These are phyloP conservation scores for Trichoderma gracile DNA, from an alignment of 2,329 filamentous ascomycete species.

Conservation along the genomic window DNA sequence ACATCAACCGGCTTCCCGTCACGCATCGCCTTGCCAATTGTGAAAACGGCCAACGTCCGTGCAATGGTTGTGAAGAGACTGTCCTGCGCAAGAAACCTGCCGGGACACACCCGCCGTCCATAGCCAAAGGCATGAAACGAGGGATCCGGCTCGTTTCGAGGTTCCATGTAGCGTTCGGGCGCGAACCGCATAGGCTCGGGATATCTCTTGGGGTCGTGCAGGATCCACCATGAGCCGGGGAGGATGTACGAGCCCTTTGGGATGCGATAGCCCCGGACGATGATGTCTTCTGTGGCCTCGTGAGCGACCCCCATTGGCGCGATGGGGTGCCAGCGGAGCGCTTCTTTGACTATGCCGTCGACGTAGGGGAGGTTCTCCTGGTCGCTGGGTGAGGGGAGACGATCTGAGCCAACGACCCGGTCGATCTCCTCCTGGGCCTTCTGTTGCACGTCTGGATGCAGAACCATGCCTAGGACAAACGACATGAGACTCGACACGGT, in stretches of 20 bases:
- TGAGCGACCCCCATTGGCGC: background rate
- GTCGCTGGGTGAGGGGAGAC: background rate
- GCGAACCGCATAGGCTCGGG: slow-evolving; percentile 40
- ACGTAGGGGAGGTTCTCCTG: background rate
- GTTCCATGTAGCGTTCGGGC: slow-evolving; percentile 34
- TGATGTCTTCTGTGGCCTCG: background rate
- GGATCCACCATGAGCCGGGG: background rate
- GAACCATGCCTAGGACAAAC: slow-evolving; percentile 2
- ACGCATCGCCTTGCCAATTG: background rate
- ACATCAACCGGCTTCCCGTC: slow-evolving; percentile 8
- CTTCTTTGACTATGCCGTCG: background rate
- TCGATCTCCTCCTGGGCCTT: slow-evolving; percentile 21
- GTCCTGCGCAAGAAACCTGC: background rate
- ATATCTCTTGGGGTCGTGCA: slow-evolving; percentile 37
- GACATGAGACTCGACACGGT: background rate
- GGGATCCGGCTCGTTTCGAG: slow-evolving; percentile 29
- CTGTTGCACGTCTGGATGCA: background rate
- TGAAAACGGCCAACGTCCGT: background rate
- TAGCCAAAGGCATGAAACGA: background rate
- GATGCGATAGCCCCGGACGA: background rate
- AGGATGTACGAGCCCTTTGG: slow-evolving; percentile 1
- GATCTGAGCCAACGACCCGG: background rate
- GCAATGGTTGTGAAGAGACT: slow-evolving; percentile 5
- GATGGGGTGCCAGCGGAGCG: background rate
- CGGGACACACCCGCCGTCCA: slow-evolving; percentile 21